Percentiles rank a stretch among this genome's conserved stretches.
These are phyloP conservation scores for Isochrysis galbana DNA, from an alignment of 78 protist genomes.

Conservation along the genomic window DNA sequence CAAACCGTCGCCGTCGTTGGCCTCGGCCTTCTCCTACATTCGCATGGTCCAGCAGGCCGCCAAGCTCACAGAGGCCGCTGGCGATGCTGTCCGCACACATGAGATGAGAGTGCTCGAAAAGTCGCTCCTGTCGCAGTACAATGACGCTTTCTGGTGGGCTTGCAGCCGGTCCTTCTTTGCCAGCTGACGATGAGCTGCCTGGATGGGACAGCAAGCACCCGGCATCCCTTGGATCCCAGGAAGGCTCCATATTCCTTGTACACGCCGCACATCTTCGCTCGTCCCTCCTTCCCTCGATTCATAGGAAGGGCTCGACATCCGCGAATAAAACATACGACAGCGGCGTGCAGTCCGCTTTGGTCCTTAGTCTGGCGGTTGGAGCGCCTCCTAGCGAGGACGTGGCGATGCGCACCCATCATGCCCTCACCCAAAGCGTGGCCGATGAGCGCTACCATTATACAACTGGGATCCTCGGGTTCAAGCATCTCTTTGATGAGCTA, in stretches of 20 bases:
- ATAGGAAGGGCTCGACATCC: too few relatives aligned
- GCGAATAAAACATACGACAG: too few relatives aligned
- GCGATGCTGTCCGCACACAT: not conserved
- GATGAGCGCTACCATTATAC: not conserved
- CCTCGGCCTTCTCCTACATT: not conserved
- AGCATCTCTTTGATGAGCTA: constrained; percentile 29
- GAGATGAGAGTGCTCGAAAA: not conserved
- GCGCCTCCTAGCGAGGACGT: not conserved
- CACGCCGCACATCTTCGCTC: too few relatives aligned
- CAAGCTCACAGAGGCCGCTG: not conserved
- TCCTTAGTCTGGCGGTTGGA: constrained; percentile 16
- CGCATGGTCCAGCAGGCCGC: not conserved
- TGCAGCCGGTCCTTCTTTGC: too few relatives aligned
- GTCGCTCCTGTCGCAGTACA: not conserved
- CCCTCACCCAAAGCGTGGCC: not conserved
- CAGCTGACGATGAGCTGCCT: too few relatives aligned
- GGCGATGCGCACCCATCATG: not conserved
- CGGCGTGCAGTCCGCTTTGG: constrained; percentile 6
- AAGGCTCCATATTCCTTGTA: too few relatives aligned
- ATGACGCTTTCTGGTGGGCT: not conserved
- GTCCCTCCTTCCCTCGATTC: too few relatives aligned
- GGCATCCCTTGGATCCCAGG: too few relatives aligned
- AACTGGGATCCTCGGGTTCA: constrained; percentile 42
- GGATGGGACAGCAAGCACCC: too few relatives aligned
- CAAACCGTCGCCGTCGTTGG: not conserved